Base-by-base conservation (phyloP, 1,139 yeast genomes). In the Petasospora fabianii region DNA sequence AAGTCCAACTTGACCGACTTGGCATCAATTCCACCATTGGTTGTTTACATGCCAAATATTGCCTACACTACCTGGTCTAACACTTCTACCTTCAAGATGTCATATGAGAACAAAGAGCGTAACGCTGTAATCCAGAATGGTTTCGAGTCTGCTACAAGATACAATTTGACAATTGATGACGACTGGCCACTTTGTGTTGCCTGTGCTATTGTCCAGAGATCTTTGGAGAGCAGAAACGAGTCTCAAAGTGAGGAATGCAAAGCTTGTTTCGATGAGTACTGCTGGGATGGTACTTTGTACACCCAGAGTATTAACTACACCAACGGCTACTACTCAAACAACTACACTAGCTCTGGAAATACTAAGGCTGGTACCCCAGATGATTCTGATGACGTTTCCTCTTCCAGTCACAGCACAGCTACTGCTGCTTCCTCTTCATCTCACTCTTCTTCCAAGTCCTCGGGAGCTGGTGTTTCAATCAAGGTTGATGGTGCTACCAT, bases 171-270 rank as follows among this genome's bases (percentile, higher is more conserved):
- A 5, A 65, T 81, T 30, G 95, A 84, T 54, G 61, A 68, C 2
- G 82, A 83, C 40, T 88, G 88, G 82, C 70, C 75, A 38, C 74
- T 83, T 7, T 88, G 97, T 69, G 75, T 88, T 38, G 86, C 90
- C 2, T 88, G 97, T 69, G 97, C 97, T 8, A 77, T 88, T 39
- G 70, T 88, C 42, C 82, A 87, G 62, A 78, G 96, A 60, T 78
- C 83, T 40, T 82, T 83, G 58, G 95, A 87, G 65, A 74, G 95
- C 54, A 65, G 71, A 35, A 81, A 83, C 24, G 61, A 71, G 22
- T 68, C 73, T 15, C 81, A 80, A 47, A 73, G 88, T 7, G 79
- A 73, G 2, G 88, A 84, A 58, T 90, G 97, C 69, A 62, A 74
- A 46, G 48, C 65, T 39, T 90, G 97, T 62, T 84, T 87, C 59